These are phyloP conservation scores for Lactuca saligna DNA, from an alignment of 129 eudicot genomes.

Conservation along the genomic window DNA sequence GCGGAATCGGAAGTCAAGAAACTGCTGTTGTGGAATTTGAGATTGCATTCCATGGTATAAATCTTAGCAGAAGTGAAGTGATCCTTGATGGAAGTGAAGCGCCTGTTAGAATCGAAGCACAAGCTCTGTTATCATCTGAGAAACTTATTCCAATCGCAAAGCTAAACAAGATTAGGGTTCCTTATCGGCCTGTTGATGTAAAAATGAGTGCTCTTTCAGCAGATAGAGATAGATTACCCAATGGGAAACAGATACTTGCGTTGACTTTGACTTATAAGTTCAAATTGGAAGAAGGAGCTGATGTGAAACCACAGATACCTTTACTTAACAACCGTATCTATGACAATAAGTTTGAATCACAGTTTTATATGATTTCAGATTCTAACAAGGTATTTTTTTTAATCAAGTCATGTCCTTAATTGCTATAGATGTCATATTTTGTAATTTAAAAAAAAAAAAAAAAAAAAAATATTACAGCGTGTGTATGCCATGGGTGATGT, in stretches of 20 bases:
- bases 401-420: constrained; percentile 16
- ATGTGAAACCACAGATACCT: constrained; percentile 81
- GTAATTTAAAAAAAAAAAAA: no score
- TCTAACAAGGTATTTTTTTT: constrained; percentile 68
- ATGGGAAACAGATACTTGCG: constrained; percentile 93
- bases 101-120: constrained; percentile 81
- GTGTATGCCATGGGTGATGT: constrained; percentile 87
- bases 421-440: constrained; percentile 2
- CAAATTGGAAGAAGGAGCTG: constrained; percentile 82
- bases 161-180: constrained; percentile 85
- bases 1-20: constrained; percentile 93
- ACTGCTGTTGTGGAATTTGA: constrained; percentile 77
- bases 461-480: no score
- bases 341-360: constrained; percentile 97
- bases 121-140: constrained; percentile 80
- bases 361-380: constrained; percentile 97
- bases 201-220: constrained; percentile 77
- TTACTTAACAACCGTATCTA: constrained; percentile 91
- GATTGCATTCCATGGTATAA: constrained; percentile 90
- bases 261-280: constrained; percentile 89
- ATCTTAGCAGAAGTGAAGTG: constrained; percentile 64
- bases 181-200: constrained; percentile 75
- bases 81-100: constrained; percentile 97
- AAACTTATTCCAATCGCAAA: constrained; percentile 75
- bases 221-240: constrained; percentile 84